Evolutionary conservation across 768 basidiomycete genomes (phyloP).

Genomic region (Boletus subcaerulescens): DNA sequence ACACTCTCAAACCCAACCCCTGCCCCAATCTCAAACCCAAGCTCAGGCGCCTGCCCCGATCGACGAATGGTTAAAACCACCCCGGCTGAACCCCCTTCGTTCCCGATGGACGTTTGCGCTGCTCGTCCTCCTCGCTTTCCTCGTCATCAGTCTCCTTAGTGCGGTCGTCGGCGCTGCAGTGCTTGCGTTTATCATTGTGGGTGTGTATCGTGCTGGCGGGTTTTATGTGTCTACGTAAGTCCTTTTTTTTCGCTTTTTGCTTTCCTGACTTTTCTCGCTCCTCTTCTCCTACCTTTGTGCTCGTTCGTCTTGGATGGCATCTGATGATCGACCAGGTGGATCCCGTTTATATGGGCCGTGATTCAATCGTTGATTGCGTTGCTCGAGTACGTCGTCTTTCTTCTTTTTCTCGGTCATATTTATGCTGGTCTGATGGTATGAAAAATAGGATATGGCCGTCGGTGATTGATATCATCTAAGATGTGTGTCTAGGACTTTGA

Average conservation of each 20-base stretch:
- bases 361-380: constrained; percentile 40
- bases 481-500: not conserved
- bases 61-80: constrained; percentile 14
- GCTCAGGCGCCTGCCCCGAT: not conserved
- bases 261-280: no score
- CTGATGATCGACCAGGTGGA: constrained; percentile 24
- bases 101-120: constrained; percentile 40
- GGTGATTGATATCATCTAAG: constrained; percentile 39
- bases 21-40: no score
- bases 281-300: no score
- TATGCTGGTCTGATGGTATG: not conserved
- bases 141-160: constrained; percentile 32
- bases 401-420: not conserved
- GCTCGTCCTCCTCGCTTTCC: constrained; percentile 38
- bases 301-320: no score
- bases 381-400: constrained; percentile 31
- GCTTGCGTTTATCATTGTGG: constrained; percentile 37
- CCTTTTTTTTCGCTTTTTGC: not conserved
- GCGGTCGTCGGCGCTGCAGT: constrained; percentile 40
- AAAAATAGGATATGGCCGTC: constrained; percentile 41
- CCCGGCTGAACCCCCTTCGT: constrained; percentile 32
- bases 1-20: not conserved
- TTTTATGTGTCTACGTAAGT: constrained; percentile 43
- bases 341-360: constrained; percentile 42
- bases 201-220: constrained; percentile 36